A percentile compares a stretch with the other conserved stretches of the same genome.
phyloP scores from a whole-genome alignment of 1,284 basidiomycete species.

The Paramarasmius palmivorus region DNA sequence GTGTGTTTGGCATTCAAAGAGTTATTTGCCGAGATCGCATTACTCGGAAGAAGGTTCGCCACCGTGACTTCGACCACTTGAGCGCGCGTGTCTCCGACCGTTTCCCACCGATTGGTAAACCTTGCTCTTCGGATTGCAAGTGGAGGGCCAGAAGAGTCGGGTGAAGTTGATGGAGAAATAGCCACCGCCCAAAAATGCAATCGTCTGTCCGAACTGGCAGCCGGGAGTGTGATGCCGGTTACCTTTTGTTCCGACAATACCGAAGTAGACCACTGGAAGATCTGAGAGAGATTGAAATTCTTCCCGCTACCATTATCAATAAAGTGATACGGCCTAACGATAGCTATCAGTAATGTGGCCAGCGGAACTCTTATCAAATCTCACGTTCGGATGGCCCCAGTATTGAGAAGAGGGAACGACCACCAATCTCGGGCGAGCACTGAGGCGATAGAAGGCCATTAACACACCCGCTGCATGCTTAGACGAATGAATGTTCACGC shows the following conservation, averaged over 20 bases:
- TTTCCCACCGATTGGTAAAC: conserved; percentile 46
- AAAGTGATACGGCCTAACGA: conserved; percentile 38
- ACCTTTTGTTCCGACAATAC: conserved; percentile 39
- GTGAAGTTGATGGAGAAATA: conserved; percentile 39
- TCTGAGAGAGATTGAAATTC: conserved; percentile 40
- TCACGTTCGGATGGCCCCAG: conserved; percentile 38
- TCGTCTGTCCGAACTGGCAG: conserved; percentile 25
- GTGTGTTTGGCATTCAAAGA: conserved; percentile 35
- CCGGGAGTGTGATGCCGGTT: conserved; percentile 40
- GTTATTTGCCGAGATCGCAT: conserved; percentile 22
- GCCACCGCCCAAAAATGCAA: conserved; percentile 52
- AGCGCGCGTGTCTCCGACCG: conserved; percentile 29
- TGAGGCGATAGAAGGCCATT: too few species aligned
- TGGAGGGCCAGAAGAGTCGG: conserved; percentile 9
- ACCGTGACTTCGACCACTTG: conserved; percentile 48
- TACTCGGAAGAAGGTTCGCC: conserved; percentile 43
- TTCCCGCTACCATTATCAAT: conserved; percentile 27
- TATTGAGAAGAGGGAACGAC: conserved; percentile 32
- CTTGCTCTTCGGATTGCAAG: conserved; percentile 38
- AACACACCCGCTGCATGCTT: too few species aligned
- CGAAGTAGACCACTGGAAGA: conserved; percentile 46
- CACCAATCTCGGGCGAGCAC: conserved; percentile 44
- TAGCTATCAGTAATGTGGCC: conserved; percentile 1
- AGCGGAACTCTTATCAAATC: neutral
- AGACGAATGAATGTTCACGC: neutral